phyloP scores from a whole-genome alignment of 768 basidiomycete species.

The Russula compacta region DNA sequence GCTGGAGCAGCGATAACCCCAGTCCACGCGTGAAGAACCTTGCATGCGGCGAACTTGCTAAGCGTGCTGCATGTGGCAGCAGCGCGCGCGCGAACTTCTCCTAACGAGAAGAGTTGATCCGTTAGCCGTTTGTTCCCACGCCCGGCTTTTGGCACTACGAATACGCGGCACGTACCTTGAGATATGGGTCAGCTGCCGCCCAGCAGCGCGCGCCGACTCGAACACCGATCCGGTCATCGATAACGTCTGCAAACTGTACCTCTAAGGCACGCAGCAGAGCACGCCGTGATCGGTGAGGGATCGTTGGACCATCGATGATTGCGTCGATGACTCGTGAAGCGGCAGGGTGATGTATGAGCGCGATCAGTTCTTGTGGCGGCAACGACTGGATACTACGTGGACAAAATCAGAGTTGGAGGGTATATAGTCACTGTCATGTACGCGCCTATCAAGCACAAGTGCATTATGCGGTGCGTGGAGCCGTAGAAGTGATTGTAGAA shows the following conservation, averaged over 20 bases:
- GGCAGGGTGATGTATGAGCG: slow-evolving; percentile 55
- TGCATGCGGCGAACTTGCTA: slow-evolving; percentile 75
- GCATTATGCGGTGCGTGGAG: slow-evolving; percentile 60
- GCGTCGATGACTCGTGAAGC: slow-evolving; percentile 73
- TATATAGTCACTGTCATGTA: not conserved
- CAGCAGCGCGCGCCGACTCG: slow-evolving; percentile 88
- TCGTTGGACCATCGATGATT: slow-evolving; percentile 58
- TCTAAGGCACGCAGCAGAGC: slow-evolving; percentile 66
- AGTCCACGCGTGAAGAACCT: slow-evolving; percentile 79
- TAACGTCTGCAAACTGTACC: slow-evolving; percentile 69
- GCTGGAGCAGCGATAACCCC: slow-evolving; percentile 66
- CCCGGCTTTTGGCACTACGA: too few species aligned
- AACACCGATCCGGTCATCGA: slow-evolving; percentile 86
- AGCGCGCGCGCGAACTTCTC: slow-evolving; percentile 88
- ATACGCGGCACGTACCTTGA: slow-evolving; percentile 50
- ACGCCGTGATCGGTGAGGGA: slow-evolving; percentile 56
- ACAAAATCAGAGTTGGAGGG: not conserved
- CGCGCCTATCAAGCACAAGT: slow-evolving; percentile 61
- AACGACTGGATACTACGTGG: slow-evolving; percentile 47
- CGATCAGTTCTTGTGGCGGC: slow-evolving; percentile 47
- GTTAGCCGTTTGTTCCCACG: not conserved
- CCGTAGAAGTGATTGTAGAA: slow-evolving; percentile 75
- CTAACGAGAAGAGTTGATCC: slow-evolving; percentile 30
- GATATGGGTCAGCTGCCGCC: slow-evolving; percentile 83
- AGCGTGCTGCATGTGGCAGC: slow-evolving; percentile 55